These are phyloP conservation scores for Aspergillus taichungensis DNA, from an alignment of 495 filamentous ascomycete species.

Conservation along the genomic window DNA sequence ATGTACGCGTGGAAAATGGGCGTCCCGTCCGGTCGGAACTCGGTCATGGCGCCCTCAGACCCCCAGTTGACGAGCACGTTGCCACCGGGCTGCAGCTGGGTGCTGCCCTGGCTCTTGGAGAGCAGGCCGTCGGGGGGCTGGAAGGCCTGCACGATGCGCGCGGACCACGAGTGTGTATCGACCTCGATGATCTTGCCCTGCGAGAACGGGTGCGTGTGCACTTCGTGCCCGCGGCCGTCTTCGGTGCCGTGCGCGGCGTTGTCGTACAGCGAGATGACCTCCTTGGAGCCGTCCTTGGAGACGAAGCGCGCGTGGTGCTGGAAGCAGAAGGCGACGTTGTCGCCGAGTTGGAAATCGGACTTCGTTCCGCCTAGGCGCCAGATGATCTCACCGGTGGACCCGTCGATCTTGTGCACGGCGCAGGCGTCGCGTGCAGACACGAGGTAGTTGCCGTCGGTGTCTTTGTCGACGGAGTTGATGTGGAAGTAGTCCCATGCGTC, in stretches of 20 bases:
- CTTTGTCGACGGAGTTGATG: constrained; percentile 32
- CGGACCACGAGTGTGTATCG: constrained; percentile 40
- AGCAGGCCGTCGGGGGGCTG: constrained; percentile 39
- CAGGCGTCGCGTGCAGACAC: constrained; percentile 48
- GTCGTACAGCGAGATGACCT: constrained; percentile 44
- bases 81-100: constrained; percentile 45
- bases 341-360: constrained; percentile 32
- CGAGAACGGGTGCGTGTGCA: constrained; percentile 35
- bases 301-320: constrained; percentile 52
- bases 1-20: constrained; percentile 37
- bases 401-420: constrained; percentile 48
- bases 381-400: constrained; percentile 45
- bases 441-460: constrained; percentile 40
- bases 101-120: constrained; percentile 48
- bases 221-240: constrained; percentile 33
- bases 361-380: constrained; percentile 45
- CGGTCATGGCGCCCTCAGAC: constrained; percentile 42
- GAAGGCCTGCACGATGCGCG: constrained; percentile 34
- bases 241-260: constrained; percentile 38
- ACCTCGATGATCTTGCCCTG: constrained; percentile 48
- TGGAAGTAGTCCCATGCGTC: constrained; percentile 38
- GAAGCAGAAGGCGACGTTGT: constrained; percentile 44
- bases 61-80: constrained; percentile 50
- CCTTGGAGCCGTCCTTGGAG: constrained; percentile 30
- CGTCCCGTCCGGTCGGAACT: constrained; percentile 41